A percentile compares a stretch with the other conserved stretches of the same genome.
Evolutionary conservation across 2,329 filamentous ascomycete genomes (phyloP).

Genomic region (Salinomyces thailandicus): DNA sequence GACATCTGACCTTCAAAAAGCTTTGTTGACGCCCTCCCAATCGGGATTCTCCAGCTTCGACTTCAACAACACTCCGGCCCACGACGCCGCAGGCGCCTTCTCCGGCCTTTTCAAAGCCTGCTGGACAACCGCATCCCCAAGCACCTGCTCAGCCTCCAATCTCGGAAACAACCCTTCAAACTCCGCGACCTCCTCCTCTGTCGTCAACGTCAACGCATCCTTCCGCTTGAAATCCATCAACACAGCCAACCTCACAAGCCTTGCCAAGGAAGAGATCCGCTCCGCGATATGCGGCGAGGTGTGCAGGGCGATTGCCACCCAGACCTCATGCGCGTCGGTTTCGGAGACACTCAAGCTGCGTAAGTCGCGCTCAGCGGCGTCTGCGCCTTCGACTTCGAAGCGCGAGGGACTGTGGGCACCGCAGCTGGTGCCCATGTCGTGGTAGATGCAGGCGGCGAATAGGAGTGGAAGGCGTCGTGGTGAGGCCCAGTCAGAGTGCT

Average conservation of each 20-base stretch:
- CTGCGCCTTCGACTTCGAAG: constrained; percentile 38
- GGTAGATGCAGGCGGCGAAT: constrained; percentile 24
- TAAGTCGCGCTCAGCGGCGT: constrained; percentile 30
- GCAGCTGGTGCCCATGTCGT: constrained; percentile 26
- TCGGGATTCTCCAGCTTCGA: constrained; percentile 13
- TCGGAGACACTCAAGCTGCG: constrained; percentile 14
- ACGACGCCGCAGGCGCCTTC: constrained; percentile 30
- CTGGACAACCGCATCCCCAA: constrained; percentile 33
- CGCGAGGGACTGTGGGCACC: constrained; percentile 25
- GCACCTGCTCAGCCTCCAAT: constrained; percentile 33
- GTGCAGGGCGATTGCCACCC: constrained; percentile 37
- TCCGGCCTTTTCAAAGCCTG: constrained; percentile 26
- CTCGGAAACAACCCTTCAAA: constrained; percentile 27
- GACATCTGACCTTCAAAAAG: constrained; percentile 11
- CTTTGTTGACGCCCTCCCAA: constrained; percentile 19
- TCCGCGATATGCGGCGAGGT: constrained; percentile 37
- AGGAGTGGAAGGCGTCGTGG: constrained; percentile 3
- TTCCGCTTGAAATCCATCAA: constrained; percentile 30
- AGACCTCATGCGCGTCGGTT: constrained; percentile 30
- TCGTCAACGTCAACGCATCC: constrained; percentile 10
- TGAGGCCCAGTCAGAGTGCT: constrained; percentile 2
- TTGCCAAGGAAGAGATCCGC: constrained; percentile 30
- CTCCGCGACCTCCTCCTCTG: constrained; percentile 8
- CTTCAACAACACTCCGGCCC: constrained; percentile 16
- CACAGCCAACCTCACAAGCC: constrained; percentile 30